These are phyloP conservation scores for Globisporangium polare DNA, from an alignment of 352 stramenopile species.

Conservation along the genomic window DNA sequence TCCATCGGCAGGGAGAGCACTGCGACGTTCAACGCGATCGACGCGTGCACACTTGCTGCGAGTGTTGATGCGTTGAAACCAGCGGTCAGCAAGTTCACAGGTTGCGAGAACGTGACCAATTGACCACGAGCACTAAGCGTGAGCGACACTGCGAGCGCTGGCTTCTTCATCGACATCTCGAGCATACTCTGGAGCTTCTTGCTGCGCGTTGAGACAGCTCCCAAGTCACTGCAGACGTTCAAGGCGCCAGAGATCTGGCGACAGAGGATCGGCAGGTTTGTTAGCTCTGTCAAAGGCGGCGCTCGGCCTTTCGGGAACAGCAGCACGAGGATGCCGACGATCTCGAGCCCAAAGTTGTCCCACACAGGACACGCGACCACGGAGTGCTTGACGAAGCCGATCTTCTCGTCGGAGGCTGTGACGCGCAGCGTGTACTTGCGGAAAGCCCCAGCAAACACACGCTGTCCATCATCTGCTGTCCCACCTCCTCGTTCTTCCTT, in stretches of 20 bases:
- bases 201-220: constrained; percentile 33
- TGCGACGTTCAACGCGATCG: constrained; percentile 27
- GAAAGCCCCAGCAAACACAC: neutral
- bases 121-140: constrained; percentile 49
- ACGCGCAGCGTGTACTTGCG: constrained; percentile 33
- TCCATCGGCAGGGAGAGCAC: constrained; percentile 42
- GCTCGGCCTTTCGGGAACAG: constrained; percentile 34
- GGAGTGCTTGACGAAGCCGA: constrained; percentile 56
- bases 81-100: constrained; percentile 42
- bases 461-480: neutral
- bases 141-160: constrained; percentile 28
- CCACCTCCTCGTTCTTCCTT: neutral
- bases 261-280: constrained; percentile 55
- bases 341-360: constrained; percentile 52
- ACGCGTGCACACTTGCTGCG: constrained; percentile 20
- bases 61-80: constrained; percentile 30
- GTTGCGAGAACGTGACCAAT: constrained; percentile 50
- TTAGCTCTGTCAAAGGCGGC: constrained; percentile 34
- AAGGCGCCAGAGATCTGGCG: constrained; percentile 68
- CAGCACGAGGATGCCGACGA: constrained; percentile 66
- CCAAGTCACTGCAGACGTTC: constrained; percentile 64
- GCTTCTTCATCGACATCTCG: constrained; percentile 35
- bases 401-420: constrained; percentile 32
- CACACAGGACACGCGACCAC: constrained; percentile 71
- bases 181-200: constrained; percentile 46